Percentiles rank a stretch among this genome's conserved stretches.
These are phyloP conservation scores for Cercospora beticola DNA, from an alignment of 2,329 filamentous ascomycete genomes.

Conservation along the genomic window DNA sequence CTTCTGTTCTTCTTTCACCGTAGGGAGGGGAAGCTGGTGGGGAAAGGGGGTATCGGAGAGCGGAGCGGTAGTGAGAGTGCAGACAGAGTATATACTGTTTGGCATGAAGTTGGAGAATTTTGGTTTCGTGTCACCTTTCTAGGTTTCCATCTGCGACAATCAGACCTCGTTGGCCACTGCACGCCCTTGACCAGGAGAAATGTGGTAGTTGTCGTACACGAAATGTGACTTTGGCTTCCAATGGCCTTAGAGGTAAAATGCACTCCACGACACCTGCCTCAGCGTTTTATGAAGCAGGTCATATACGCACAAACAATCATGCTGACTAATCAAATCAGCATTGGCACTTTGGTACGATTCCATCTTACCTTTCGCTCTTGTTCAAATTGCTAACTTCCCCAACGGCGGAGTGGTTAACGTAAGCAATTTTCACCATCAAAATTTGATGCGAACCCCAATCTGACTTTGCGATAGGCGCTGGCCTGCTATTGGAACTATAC, in stretches of 20 bases:
- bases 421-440: neutral
- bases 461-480: neutral
- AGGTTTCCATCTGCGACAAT: no score
- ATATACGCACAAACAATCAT: neutral
- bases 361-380: neutral
- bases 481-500: conserved; percentile 3
- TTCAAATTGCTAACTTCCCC: neutral
- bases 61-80: neutral
- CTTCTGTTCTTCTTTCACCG: neutral
- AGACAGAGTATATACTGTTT: conserved; percentile 1
- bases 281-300: no score
- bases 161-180: no score
- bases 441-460: neutral
- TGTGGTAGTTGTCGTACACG: no score
- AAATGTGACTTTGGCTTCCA: no score
- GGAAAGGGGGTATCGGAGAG: neutral
- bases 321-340: neutral
- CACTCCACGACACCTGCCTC: no score
- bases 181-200: no score
- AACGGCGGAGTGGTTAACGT: conserved; percentile 1
- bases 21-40: neutral
- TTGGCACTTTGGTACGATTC: neutral
- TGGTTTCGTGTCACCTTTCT: no score
- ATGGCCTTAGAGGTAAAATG: no score
- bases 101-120: neutral